Evolutionary conservation across 805 yeast species (phyloP).

Genomic region (Lachancea sp.): DNA sequence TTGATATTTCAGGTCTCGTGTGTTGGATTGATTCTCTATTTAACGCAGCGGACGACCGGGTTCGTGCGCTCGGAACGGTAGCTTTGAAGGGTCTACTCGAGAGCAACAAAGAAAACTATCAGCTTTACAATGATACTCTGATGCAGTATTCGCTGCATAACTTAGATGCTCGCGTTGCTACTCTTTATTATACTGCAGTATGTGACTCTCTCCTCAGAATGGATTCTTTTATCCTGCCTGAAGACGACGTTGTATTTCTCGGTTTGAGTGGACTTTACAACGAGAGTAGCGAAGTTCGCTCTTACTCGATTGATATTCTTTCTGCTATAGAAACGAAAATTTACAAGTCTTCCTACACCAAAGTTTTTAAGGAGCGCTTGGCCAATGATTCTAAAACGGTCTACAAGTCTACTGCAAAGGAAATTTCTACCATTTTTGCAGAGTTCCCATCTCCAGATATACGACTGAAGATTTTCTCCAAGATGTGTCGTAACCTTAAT

Average conservation of each 20-base stretch:
- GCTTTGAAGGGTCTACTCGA: constrained; percentile 66
- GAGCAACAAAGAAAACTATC: constrained; percentile 50
- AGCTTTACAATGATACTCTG: constrained; percentile 51
- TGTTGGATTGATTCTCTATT: constrained; percentile 78
- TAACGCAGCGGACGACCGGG: constrained; percentile 47
- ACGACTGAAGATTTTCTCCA: constrained; percentile 62
- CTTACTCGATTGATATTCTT: constrained; percentile 65
- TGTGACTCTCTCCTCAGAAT: constrained; percentile 55
- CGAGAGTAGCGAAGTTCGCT: constrained; percentile 58
- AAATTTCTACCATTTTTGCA: constrained; percentile 70
- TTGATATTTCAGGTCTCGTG: constrained; percentile 62
- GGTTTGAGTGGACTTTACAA: constrained; percentile 77
- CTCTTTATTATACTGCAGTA: constrained; percentile 64
- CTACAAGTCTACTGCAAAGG: constrained; percentile 79
- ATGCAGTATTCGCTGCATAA: constrained; percentile 64
- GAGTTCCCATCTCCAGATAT: constrained; percentile 48
- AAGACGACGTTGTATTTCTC: constrained; percentile 64
- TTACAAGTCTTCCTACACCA: constrained; percentile 48
- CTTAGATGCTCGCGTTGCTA: constrained; percentile 45
- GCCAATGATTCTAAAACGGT: constrained; percentile 74
- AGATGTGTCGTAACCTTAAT: constrained; percentile 61
- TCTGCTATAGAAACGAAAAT: constrained; percentile 56
- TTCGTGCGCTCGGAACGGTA: constrained; percentile 55
- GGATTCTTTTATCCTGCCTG: constrained; percentile 43
- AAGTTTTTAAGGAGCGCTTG: constrained; percentile 60